Base-by-base conservation (phyloP, 2,329 filamentous ascomycete genomes). In the Pseudocercospora pini-densiflorae region DNA sequence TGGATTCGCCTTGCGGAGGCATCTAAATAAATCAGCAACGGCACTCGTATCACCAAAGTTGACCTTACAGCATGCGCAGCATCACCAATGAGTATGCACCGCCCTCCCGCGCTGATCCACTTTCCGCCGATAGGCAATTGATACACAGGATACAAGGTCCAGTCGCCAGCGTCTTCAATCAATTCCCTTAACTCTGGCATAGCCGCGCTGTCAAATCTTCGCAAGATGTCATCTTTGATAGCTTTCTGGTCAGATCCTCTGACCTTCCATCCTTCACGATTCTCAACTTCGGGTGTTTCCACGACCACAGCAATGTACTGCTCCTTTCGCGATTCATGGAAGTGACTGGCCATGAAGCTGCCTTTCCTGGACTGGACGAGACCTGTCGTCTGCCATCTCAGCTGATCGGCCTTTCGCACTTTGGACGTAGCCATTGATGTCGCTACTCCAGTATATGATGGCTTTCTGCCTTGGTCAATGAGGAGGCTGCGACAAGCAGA, bases 401-500 rank as follows among this genome's bases (percentile, higher is more conserved):
- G 62, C 2, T 65, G 71, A 1, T 75, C 72, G 4, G 72, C 66
- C 62, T 1, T 66, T 49, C 43, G 70, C 58, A 14, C 74, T 63
- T 10, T 74, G 68, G 2, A 80, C 69, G 5, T 75, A 77, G 33
- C 78, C 77, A 64, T 81, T 77, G 21, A 80, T 47, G 79, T 79
- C 2, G 80, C 79, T 33, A 82, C 76, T 8, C 81, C 81, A 4
- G 80, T 78, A 64, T 82, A 82, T 36, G 77, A 71, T 4, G 80
- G 79, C 14, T 51, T 33, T 4, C 63, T 49, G 6, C 23, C 21
- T 3, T 54, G 63, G 8, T 68, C 79, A 0, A 86, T 83, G 47
- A 89, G 74, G 43, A 86, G 81, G 1, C 76, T 79, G 3, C 86
- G 81, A 0, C 88, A 84, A 0, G 77, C 79, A 0, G 86, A 88